Percentiles rank a stretch among this genome's conserved stretches.
phyloP scores from a whole-genome alignment of 345 rosid species.

The Triadica sebifera region DNA sequence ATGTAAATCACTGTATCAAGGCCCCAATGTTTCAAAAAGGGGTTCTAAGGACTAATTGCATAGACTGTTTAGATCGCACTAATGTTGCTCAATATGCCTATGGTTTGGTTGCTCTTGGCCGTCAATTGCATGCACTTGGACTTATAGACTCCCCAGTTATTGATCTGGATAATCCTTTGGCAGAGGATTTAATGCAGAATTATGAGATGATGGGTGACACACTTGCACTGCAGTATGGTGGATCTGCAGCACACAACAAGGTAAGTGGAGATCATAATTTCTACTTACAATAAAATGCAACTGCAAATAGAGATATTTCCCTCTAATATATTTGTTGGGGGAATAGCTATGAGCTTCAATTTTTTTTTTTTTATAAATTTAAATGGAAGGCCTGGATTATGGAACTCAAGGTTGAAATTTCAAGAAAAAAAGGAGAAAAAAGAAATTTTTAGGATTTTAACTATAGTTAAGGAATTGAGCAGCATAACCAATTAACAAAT shows the following conservation, averaged over 20 bases:
- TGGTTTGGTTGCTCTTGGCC: conserved; percentile 83
- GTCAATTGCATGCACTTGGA: conserved; percentile 69
- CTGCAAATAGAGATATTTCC: too few species aligned
- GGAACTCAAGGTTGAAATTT: not conserved
- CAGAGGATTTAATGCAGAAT: conserved; percentile 67
- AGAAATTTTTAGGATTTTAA: not conserved
- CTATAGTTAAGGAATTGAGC: not conserved
- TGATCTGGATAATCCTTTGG: conserved; percentile 69
- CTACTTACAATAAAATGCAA: too few species aligned
- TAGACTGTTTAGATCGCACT: conserved; percentile 95
- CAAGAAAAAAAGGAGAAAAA: too few species aligned
- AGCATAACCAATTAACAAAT: not conserved
- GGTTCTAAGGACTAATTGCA: conserved; percentile 91
- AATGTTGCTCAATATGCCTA: conserved; percentile 93
- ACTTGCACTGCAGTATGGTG: conserved; percentile 94
- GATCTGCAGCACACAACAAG: conserved; percentile 98
- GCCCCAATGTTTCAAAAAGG: conserved; percentile 68
- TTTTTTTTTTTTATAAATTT: too few species aligned
- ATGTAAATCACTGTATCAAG: conserved; percentile 31
- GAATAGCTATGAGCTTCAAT: too few species aligned
- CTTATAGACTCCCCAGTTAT: conserved; percentile 44
- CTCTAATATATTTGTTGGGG: too few species aligned
- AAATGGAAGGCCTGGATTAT: not conserved
- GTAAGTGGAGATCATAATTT: conserved; percentile 28
- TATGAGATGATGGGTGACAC: conserved; percentile 97